Conservation (phyloP, 805 yeast genomes). For the Diddensiella caesifluorescens region DNA sequence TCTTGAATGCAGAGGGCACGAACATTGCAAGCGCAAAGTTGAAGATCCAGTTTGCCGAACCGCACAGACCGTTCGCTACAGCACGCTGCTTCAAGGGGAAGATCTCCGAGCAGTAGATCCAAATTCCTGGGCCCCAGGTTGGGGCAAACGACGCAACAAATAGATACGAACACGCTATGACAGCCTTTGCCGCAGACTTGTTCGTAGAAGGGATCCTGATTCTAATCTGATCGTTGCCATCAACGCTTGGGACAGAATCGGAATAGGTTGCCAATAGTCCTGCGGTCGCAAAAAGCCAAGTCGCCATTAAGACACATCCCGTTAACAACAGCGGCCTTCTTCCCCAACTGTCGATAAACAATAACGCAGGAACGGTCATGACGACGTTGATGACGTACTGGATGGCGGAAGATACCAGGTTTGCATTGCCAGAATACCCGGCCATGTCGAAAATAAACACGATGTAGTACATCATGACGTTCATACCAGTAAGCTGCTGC, state of each 20-base stretch:
- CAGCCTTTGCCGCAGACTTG: constrained; percentile 42
- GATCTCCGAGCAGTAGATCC: constrained; percentile 66
- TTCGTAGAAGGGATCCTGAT: constrained; percentile 29
- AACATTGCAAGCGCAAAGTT: constrained; percentile 29
- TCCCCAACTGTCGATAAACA: constrained; percentile 54
- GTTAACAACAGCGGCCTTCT: constrained; percentile 55
- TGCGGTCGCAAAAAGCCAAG: constrained; percentile 59
- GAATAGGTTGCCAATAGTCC: constrained; percentile 34
- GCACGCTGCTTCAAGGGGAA: constrained; percentile 60
- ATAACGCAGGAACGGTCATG: constrained; percentile 58
- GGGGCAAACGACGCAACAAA: constrained; percentile 69
- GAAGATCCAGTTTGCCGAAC: constrained; percentile 63
- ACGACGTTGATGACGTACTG: constrained; percentile 52
- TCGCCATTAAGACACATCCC: constrained; percentile 60
- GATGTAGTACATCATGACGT: constrained; percentile 65
- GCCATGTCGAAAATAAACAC: constrained; percentile 63
- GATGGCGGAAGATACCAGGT: constrained; percentile 51
- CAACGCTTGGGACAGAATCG: constrained; percentile 8
- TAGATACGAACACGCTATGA: constrained; percentile 46
- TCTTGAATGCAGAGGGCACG: constrained; percentile 48
- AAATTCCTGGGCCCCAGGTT: constrained; percentile 48
- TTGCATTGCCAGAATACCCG: constrained; percentile 47
- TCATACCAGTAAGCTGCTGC: constrained; percentile 62
- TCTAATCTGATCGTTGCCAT: constrained; percentile 14
- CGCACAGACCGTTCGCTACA: constrained; percentile 50